Evolutionary conservation across 345 rosid species (phyloP).

Genomic region (Bretschneidera sinensis): DNA sequence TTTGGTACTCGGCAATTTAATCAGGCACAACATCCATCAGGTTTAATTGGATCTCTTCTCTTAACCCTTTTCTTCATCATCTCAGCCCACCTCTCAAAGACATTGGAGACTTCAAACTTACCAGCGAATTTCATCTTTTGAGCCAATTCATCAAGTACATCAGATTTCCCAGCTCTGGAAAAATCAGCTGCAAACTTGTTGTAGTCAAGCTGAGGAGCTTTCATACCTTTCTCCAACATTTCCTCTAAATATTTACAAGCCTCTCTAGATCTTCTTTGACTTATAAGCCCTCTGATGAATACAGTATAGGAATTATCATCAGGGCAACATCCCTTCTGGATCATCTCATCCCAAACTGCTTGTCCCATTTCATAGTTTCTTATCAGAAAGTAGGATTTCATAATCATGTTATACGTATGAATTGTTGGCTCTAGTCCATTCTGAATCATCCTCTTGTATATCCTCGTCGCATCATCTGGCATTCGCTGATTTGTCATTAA

Average conservation of each 20-base stretch:
- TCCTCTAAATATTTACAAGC: slow-evolving; percentile 75
- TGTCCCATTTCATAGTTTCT: slow-evolving; percentile 61
- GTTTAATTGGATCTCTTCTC: slow-evolving; percentile 27
- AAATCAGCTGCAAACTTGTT: slow-evolving; percentile 74
- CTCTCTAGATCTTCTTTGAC: slow-evolving; percentile 66
- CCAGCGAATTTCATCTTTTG: slow-evolving; percentile 70
- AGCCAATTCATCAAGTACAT: slow-evolving; percentile 66
- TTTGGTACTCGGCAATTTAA: no score
- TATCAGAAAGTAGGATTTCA: slow-evolving; percentile 67
- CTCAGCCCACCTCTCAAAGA: slow-evolving; percentile 62
- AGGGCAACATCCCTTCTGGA: slow-evolving; percentile 63
- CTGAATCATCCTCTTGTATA: slow-evolving; percentile 65
- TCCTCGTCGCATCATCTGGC: slow-evolving; percentile 68
- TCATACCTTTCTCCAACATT: slow-evolving; percentile 91
- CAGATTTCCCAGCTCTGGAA: slow-evolving; percentile 61
- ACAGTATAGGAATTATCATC: slow-evolving; percentile 82
- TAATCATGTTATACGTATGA: slow-evolving; percentile 79
- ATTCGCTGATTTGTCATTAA: slow-evolving; percentile 54
- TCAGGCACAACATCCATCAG: slow-evolving; percentile 16
- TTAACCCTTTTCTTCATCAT: slow-evolving; percentile 48
- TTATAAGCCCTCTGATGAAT: slow-evolving; percentile 69
- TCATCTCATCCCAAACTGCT: slow-evolving; percentile 82
- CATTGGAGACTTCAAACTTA: slow-evolving; percentile 59
- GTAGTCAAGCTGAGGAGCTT: slow-evolving; percentile 81
- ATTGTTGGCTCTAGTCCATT: slow-evolving; percentile 59